These are phyloP conservation scores for Botrytis fragariae DNA, from an alignment of 2,329 filamentous ascomycete genomes.

Conservation along the genomic window DNA sequence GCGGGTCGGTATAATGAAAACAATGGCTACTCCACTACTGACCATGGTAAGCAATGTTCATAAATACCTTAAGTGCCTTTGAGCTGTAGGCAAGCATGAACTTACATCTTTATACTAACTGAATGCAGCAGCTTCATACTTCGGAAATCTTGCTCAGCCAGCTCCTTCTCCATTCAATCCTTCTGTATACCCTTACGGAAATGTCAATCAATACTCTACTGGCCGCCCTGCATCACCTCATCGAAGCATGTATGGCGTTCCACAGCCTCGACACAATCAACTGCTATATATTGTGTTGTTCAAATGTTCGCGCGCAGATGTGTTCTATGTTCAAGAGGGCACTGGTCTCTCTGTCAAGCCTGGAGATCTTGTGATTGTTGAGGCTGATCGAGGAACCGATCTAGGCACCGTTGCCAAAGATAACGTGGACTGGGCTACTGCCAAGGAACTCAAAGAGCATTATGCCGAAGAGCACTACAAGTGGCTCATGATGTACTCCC, in stretches of 20 bases:
- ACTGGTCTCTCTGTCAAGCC: slow-evolving; percentile 87
- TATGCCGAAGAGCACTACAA: slow-evolving; percentile 95
- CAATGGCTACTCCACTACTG: slow-evolving; percentile 35
- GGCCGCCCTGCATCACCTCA: slow-evolving; percentile 58
- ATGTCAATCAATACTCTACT: slow-evolving; percentile 30
- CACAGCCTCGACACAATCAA: slow-evolving; percentile 63
- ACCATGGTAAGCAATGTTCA: slow-evolving; percentile 37
- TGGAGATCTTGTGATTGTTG: slow-evolving; percentile 93
- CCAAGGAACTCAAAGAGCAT: slow-evolving; percentile 85
- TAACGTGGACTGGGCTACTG: slow-evolving; percentile 82
- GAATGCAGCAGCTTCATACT: slow-evolving; percentile 37
- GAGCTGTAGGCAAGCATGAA: slow-evolving; percentile 3
- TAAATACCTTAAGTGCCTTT: background rate
- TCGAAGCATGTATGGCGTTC: slow-evolving; percentile 58
- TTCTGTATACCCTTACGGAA: slow-evolving; percentile 32
- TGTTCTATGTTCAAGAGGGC: slow-evolving; percentile 95
- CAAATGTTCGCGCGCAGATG: slow-evolving; percentile 92
- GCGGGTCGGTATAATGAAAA: slow-evolving; percentile 36
- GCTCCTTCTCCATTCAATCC: slow-evolving; percentile 25
- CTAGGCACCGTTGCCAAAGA: slow-evolving; percentile 88
- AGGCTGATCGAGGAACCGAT: slow-evolving; percentile 94
- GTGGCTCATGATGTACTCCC: slow-evolving; percentile 98
- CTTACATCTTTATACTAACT: slow-evolving; percentile 28
- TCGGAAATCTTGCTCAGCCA: slow-evolving; percentile 33
- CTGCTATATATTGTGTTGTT: slow-evolving; percentile 88